Percentiles rank a stretch among this genome's conserved stretches.
Evolutionary conservation across 2,329 filamentous ascomycete species (phyloP).

Genomic region (Tolypocladium amazonense): DNA sequence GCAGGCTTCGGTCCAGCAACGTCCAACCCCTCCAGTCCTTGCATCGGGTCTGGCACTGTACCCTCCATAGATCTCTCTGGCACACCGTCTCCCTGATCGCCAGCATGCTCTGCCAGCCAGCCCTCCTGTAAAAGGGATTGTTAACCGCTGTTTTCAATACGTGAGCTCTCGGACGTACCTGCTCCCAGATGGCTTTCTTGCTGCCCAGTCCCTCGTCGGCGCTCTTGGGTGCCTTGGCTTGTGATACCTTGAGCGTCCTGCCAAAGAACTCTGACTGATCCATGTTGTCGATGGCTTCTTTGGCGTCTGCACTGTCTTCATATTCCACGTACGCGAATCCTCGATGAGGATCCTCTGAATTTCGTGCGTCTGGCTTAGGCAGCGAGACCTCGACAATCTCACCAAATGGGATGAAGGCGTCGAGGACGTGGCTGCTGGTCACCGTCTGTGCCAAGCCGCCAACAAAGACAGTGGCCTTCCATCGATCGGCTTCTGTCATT

Average conservation of each 20-base stretch:
- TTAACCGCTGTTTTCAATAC: background rate
- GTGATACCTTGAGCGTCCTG: constrained; percentile 80
- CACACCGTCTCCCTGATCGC: constrained; percentile 58
- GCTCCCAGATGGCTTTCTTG: constrained; percentile 93
- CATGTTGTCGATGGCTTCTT: constrained; percentile 98
- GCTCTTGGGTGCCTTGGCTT: constrained; percentile 86
- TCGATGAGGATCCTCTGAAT: constrained; percentile 67
- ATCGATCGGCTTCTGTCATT: constrained; percentile 75
- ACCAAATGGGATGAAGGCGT: constrained; percentile 93
- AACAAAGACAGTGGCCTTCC: constrained; percentile 88
- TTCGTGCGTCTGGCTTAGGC: constrained; percentile 76
- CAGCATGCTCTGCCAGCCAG: constrained; percentile 82
- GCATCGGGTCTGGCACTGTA: constrained; percentile 76
- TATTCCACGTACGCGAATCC: constrained; percentile 98
- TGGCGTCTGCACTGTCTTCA: constrained; percentile 73
- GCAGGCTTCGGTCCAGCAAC: constrained; percentile 82
- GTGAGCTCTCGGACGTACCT: constrained; percentile 47
- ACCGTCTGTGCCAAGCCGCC: constrained; percentile 77
- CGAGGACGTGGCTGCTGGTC: constrained; percentile 64
- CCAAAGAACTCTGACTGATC: constrained; percentile 94
- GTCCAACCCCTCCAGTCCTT: constrained; percentile 85
- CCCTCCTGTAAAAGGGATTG: constrained; percentile 55
- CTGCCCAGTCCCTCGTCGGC: constrained; percentile 79
- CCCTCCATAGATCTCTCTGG: constrained; percentile 25
- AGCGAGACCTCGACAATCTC: constrained; percentile 87